Percentiles rank a stretch among this genome's conserved stretches.
phyloP scores from a whole-genome alignment of 208 protist species.

The Trypanosoma avium region DNA sequence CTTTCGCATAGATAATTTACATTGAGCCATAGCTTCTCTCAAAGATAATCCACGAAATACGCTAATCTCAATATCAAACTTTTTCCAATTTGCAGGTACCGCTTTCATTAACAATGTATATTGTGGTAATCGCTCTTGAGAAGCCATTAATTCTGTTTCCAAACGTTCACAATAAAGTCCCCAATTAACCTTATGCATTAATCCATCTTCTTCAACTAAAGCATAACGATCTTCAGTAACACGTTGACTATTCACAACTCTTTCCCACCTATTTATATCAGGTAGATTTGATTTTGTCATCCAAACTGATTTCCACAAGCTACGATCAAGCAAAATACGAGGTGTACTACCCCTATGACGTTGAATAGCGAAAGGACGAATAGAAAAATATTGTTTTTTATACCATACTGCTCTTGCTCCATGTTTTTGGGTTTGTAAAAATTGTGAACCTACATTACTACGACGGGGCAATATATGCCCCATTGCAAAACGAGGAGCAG shows the following conservation, averaged over 20 bases:
- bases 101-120: conserved; percentile 82
- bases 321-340: conserved; percentile 84
- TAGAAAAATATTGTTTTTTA: conserved; percentile 75
- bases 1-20: conserved; percentile 87
- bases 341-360: conserved; percentile 69
- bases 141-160: conserved; percentile 80
- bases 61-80: conserved; percentile 87
- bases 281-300: conserved; percentile 70
- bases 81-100: conserved; percentile 90
- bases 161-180: conserved; percentile 88
- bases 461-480: conserved; percentile 52
- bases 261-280: conserved; percentile 86
- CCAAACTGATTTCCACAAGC: conserved; percentile 73
- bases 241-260: conserved; percentile 88
- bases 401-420: conserved; percentile 74
- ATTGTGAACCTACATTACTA: conserved; percentile 79
- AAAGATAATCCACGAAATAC: conserved; percentile 85
- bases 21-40: conserved; percentile 88
- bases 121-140: conserved; percentile 83
- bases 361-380: conserved; percentile 71
- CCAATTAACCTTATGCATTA: conserved; percentile 88
- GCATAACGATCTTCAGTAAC: conserved; percentile 88
- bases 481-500: conserved; percentile 43
- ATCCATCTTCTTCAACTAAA: conserved; percentile 84
- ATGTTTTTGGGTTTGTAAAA: conserved; percentile 78